Conservation (phyloP, 768 basidiomycete species). For the Dentipellis fragilis region DNA sequence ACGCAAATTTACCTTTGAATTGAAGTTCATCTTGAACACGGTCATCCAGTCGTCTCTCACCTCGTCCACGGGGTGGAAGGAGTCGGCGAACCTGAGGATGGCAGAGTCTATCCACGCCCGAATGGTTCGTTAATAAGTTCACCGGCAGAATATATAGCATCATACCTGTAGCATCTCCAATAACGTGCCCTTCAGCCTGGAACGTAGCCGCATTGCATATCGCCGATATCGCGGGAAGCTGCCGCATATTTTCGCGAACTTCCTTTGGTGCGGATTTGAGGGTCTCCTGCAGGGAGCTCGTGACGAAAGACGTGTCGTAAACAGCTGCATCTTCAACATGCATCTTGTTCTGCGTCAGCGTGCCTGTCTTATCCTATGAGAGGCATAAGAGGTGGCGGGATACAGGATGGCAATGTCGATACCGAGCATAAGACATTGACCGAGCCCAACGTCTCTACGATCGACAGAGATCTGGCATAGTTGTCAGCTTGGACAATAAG, state of each 20-base stretch:
- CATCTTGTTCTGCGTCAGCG: conserved; percentile 53
- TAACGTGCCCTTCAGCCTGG: conserved; percentile 25
- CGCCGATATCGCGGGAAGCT: conserved; percentile 30
- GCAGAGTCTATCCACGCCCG: conserved; percentile 40
- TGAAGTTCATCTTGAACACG: conserved; percentile 23
- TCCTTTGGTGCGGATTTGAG: neutral
- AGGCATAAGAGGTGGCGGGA: neutral
- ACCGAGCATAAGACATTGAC: conserved; percentile 40
- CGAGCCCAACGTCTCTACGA: conserved; percentile 57
- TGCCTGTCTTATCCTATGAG: conserved; percentile 45
- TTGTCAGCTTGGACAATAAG: neutral
- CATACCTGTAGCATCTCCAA: conserved; percentile 48
- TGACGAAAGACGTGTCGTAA: conserved; percentile 21
- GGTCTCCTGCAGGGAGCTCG: neutral
- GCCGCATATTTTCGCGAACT: conserved; percentile 11
- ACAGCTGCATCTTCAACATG: conserved; percentile 38
- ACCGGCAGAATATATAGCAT: neutral
- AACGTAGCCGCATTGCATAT: conserved; percentile 45
- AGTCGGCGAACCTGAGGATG: conserved; percentile 40
- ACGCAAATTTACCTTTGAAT: conserved; percentile 26
- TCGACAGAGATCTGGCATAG: conserved; percentile 33
- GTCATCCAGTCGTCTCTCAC: conserved; percentile 11
- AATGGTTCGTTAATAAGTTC: no score
- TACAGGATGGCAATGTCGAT: neutral
- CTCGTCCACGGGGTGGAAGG: conserved; percentile 8